Evolutionary conservation across 371 early-diverging fungal genomes (phyloP).

Genomic region (Furculomyces boomerangus): DNA sequence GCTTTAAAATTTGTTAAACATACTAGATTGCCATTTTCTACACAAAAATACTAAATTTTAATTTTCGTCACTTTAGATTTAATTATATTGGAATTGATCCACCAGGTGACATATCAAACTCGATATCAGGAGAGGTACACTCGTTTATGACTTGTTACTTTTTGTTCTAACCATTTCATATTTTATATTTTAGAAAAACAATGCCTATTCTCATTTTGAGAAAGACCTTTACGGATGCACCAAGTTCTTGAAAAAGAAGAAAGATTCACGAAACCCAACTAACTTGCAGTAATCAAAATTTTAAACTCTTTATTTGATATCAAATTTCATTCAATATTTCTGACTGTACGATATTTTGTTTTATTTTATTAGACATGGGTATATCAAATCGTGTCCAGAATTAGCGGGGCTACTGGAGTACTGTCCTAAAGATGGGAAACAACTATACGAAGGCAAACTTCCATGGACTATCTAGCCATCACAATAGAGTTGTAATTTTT

Average conservation of each 20-base stretch:
- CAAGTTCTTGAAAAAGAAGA: constrained; percentile 12
- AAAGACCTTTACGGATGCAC: constrained; percentile 22
- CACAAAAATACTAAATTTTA: background rate
- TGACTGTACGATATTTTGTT: background rate
- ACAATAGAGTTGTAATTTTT: background rate
- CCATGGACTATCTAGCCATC: background rate
- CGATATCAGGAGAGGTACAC: constrained; percentile 8
- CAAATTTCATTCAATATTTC: background rate
- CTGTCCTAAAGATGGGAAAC: constrained; percentile 6
- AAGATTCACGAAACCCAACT: constrained; percentile 16
- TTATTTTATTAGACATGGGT: constrained; percentile 10
- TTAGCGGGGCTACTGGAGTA: constrained; percentile 13
- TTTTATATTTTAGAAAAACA: constrained; percentile 3
- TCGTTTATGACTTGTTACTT: background rate
- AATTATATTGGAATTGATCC: constrained; percentile 23
- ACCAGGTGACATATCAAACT: constrained; percentile 5
- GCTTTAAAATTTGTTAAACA: background rate
- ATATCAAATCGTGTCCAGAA: constrained; percentile 18
- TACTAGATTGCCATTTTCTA: background rate
- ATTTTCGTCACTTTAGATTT: constrained; percentile 7
- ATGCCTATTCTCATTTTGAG: constrained; percentile 16
- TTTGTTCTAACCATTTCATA: background rate
- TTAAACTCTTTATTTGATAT: background rate
- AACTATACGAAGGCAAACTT: background rate
- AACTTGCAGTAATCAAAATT: constrained; percentile 3